Evolutionary conservation across 331 rosid species (phyloP).

Genomic region (Dryas integrifolia): DNA sequence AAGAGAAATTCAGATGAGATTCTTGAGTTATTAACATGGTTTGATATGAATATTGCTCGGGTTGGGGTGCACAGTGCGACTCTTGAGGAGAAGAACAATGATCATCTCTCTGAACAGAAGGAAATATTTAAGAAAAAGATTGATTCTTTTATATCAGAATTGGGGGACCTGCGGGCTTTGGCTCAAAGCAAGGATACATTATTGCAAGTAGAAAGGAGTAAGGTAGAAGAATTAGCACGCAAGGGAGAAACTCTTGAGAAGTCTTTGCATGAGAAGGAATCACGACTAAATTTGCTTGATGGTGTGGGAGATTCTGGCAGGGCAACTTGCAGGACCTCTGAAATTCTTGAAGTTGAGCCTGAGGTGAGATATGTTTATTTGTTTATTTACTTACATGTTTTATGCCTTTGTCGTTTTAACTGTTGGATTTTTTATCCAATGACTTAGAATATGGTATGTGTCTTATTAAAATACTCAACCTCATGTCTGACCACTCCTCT

Average conservation of each 20-base stretch:
- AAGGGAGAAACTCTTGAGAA: constrained; percentile 59
- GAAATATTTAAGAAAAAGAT: constrained; percentile 67
- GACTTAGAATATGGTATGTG: too few species aligned
- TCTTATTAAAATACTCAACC: too few species aligned
- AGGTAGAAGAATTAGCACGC: constrained; percentile 57
- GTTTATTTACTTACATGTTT: background rate
- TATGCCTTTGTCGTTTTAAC: background rate
- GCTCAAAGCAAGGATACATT: constrained; percentile 62
- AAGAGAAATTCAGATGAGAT: constrained; percentile 55
- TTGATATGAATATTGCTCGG: constrained; percentile 50
- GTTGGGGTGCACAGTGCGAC: constrained; percentile 48
- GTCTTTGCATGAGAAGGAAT: constrained; percentile 68
- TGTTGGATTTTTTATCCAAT: too few species aligned
- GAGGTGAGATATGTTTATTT: constrained; percentile 53
- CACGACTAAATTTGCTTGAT: constrained; percentile 75
- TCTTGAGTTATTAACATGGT: constrained; percentile 65
- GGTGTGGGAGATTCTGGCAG: constrained; percentile 58
- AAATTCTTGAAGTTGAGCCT: constrained; percentile 81
- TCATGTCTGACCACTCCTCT: too few species aligned
- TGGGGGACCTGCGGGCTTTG: constrained; percentile 52
- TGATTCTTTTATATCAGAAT: constrained; percentile 52
- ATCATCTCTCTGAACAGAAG: constrained; percentile 52
- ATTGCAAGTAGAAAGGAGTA: constrained; percentile 73
- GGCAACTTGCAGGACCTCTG: constrained; percentile 52
- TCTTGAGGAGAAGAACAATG: constrained; percentile 45